Conservation (phyloP, 1,284 basidiomycete genomes). For the Rhizoctonia solani region DNA sequence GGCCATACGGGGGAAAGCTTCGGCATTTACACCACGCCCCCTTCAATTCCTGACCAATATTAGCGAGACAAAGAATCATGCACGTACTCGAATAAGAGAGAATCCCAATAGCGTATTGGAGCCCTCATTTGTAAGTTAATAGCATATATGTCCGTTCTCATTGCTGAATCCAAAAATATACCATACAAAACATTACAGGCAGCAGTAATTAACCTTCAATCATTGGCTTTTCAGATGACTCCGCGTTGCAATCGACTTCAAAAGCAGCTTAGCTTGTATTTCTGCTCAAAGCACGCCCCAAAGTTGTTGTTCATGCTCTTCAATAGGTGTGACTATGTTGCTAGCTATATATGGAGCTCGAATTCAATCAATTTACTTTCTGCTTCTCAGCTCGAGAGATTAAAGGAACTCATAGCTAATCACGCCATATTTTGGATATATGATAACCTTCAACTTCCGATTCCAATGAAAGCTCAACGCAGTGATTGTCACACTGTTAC, state of each 20-base stretch:
- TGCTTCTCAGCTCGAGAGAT: background rate
- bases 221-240: background rate
- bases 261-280: background rate
- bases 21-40: background rate
- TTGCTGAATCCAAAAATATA: background rate
- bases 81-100: background rate
- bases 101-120: background rate
- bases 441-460: conserved; percentile 7
- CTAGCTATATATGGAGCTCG: background rate
- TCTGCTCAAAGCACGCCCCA: conserved; percentile 4
- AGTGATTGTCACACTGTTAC: conserved; percentile 5
- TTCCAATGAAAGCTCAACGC: conserved; percentile 4
- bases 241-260: background rate
- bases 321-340: background rate
- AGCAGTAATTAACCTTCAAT: background rate
- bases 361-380: background rate
- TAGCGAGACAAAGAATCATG: background rate
- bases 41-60: conserved; percentile 1
- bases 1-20: background rate
- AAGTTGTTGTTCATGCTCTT: background rate
- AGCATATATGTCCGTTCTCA: background rate
- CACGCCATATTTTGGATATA: background rate
- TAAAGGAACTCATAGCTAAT: background rate
- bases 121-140: background rate
- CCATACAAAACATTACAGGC: background rate